Evolutionary conservation across 768 basidiomycete genomes (phyloP), one percentile per base, ranked within the genome.

Genomic region (Russula brevipes): DNA sequence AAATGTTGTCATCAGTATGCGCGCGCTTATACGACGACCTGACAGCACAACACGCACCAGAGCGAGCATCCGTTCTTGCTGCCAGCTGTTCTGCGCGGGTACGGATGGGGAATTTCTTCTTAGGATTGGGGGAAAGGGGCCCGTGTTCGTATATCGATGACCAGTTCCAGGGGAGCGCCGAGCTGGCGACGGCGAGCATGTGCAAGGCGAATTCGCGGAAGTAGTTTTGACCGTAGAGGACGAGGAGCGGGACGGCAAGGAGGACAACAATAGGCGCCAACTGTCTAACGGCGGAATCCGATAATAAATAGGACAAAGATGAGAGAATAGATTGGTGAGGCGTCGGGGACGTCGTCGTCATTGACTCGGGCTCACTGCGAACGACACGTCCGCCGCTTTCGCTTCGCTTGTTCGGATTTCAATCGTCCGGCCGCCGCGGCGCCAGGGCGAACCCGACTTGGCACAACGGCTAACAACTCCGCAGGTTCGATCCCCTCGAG

Each of bases 91-190:
- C 85, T 16, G 80, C 76, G 46, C 83, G 78, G 30, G 83, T 80
- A 35, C 84, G 80, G 33, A 75, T 69, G 17, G 54, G 9, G 10
- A 77, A 73, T 70, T 81, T 83, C 73, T 80, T 82, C 73, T 73
- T 79, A 19, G 78, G 71, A 69, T 78, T 83, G 69, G 78, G 79
- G 36, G 65, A 2, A n/a, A 17, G 1, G 16, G 51, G 17, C 6
- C 39, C 70, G 24, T 71, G 70, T 38, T 61, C 45, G 39, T 66
- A 49, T 30, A 44, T 38, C 14, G 67, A 57, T 10, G 51, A 76
- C 84, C 87, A 88, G 65, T 81, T 80, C 88, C 87, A 90, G 16
- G 84, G 82, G 33, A 88, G 74, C 44, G 77, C 74, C 31, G 79
- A 72, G n/a, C 80, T 78, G 36, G 88, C 69, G 57, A 75, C 77